Conservation (phyloP, 2,329 filamentous ascomycete species). For the Apiospora saccharicola region DNA sequence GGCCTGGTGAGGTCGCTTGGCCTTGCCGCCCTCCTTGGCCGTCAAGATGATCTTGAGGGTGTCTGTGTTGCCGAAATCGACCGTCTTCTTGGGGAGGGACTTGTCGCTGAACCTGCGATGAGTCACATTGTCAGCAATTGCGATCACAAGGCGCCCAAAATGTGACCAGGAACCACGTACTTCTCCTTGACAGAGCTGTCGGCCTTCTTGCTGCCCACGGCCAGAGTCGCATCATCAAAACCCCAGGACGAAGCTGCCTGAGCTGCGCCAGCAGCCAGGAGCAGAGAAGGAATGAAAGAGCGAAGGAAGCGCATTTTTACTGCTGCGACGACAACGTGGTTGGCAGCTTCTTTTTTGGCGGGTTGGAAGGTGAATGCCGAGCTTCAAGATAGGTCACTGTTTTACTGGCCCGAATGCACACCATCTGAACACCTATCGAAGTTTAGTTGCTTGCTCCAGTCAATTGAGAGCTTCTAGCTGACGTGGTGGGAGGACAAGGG, state of each 20-base stretch:
- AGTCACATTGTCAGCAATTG: constrained; percentile 25
- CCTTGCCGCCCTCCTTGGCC: constrained; percentile 77
- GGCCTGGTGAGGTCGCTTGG: constrained; percentile 90
- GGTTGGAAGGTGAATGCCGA: not conserved
- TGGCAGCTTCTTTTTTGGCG: constrained; percentile 2
- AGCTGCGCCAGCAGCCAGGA: constrained; percentile 57
- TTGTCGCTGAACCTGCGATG: constrained; percentile 63
- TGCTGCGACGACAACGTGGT: not conserved
- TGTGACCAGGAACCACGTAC: constrained; percentile 52
- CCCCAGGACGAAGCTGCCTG: constrained; percentile 70
- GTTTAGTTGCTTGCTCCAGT: constrained; percentile 4
- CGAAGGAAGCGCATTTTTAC: constrained; percentile 51
- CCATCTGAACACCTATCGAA: constrained; percentile 26
- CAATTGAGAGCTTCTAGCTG: constrained; percentile 13
- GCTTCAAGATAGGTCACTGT: constrained; percentile 20
- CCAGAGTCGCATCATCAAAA: constrained; percentile 76
- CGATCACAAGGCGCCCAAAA: not conserved
- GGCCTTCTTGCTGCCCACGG: constrained; percentile 71
- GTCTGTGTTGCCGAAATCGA: constrained; percentile 73
- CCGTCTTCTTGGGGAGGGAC: constrained; percentile 66
- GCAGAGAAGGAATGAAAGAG: constrained; percentile 47
- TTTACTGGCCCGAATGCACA: constrained; percentile 20
- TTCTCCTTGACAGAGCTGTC: constrained; percentile 69
- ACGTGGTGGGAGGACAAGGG: constrained; percentile 17
- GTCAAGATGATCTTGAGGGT: constrained; percentile 84